Evolutionary conservation across 495 filamentous ascomycete species (phyloP).

Genomic region (Neurospora sp.): DNA sequence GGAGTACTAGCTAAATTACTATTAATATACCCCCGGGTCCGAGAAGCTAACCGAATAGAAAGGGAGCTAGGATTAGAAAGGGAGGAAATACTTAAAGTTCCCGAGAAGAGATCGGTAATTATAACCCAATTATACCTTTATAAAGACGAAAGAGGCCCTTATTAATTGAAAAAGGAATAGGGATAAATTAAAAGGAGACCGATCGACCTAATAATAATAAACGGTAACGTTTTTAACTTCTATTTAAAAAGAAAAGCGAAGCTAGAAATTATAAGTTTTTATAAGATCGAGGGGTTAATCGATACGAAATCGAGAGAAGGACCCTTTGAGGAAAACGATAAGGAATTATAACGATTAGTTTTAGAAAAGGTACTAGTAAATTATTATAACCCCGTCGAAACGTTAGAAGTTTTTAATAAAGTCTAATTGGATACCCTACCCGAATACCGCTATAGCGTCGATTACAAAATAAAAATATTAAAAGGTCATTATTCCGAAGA

Average conservation of each 20-base stretch:
- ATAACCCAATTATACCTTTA: too few species aligned
- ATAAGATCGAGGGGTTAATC: too few species aligned
- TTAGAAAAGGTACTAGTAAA: not conserved
- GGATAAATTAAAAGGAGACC: too few species aligned
- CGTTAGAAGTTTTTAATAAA: not conserved
- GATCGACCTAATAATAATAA: not conserved
- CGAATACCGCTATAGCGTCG: too few species aligned
- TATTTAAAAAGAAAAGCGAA: not conserved
- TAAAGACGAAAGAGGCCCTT: too few species aligned
- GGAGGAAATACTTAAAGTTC: too few species aligned
- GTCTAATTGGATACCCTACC: not conserved
- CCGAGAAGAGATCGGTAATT: too few species aligned
- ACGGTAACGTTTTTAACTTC: not conserved
- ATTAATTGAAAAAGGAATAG: too few species aligned
- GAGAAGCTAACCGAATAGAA: too few species aligned
- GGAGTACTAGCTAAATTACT: too few species aligned
- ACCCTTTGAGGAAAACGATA: not conserved
- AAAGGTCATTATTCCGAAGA: not conserved
- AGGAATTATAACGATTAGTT: not conserved
- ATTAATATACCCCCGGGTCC: fast-evolving
- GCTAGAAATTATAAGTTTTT: too few species aligned
- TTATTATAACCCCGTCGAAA: not conserved
- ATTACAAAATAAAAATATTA: not conserved
- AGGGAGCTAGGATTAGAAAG: too few species aligned
- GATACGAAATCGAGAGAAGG: not conserved